A percentile compares a stretch with the other conserved stretches of the same genome.
phyloP scores from a whole-genome alignment of 306 rosid species.

The Quercus berberidifolia region DNA sequence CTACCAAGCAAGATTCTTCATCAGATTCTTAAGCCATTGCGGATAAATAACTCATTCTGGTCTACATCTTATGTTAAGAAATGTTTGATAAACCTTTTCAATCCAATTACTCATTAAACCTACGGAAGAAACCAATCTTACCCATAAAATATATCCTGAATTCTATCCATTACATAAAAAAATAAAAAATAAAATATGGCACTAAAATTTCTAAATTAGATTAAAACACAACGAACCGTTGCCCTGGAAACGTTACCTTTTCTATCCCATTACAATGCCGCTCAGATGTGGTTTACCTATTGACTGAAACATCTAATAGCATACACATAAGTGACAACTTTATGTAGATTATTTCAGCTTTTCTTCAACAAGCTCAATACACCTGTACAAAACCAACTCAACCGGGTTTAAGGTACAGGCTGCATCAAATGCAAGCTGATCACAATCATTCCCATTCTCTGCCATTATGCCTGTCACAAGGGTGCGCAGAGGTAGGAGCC shows the following conservation, averaged over 20 bases:
- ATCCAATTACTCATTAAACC: not conserved
- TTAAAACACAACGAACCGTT: not conserved
- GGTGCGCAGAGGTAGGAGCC: conserved; percentile 54
- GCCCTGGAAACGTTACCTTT: not conserved
- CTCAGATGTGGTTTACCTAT: not conserved
- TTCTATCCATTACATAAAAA: not conserved
- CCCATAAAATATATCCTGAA: not conserved
- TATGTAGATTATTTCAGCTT: conserved; percentile 30
- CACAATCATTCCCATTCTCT: conserved; percentile 29
- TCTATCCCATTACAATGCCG: not conserved
- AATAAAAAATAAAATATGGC: not conserved
- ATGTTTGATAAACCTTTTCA: not conserved
- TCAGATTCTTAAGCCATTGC: too few species aligned
- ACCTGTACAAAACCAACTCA: conserved; percentile 76
- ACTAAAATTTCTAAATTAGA: not conserved
- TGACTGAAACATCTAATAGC: not conserved
- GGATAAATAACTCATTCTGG: too few species aligned
- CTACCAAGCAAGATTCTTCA: too few species aligned
- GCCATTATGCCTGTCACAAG: conserved; percentile 34
- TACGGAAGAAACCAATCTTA: not conserved
- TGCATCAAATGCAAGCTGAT: conserved; percentile 42
- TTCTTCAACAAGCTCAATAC: conserved; percentile 87
- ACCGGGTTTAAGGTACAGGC: conserved; percentile 68
- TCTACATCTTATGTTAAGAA: not conserved
- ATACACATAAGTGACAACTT: not conserved